A percentile compares a stretch with the other conserved stretches of the same genome.
Conservation (phyloP, 2,329 filamentous ascomycete species). For the Fonsecaea erecta region DNA sequence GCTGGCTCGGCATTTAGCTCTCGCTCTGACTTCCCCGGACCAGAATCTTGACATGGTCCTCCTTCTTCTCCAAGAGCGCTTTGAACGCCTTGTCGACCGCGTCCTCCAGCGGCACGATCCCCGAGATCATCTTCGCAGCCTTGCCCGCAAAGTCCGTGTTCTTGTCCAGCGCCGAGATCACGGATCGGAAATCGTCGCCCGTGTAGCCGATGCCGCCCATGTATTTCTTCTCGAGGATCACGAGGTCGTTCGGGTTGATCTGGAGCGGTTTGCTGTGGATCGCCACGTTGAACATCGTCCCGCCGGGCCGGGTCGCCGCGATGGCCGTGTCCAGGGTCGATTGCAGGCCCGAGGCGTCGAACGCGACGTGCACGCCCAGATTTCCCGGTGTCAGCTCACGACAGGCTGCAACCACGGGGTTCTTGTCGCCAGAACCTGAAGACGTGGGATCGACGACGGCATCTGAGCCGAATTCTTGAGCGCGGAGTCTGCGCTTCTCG, state of each 20-base stretch:
- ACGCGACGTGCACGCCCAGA: slow-evolving; percentile 54
- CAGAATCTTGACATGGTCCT: slow-evolving; percentile 12
- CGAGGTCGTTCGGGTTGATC: slow-evolving; percentile 10
- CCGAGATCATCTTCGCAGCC: slow-evolving; percentile 8
- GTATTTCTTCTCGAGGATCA: slow-evolving; percentile 10
- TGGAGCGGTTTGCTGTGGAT: slow-evolving; percentile 47
- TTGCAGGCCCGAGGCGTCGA: slow-evolving; percentile 59
- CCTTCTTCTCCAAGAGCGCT: slow-evolving; percentile 9
- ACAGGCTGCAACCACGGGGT: not conserved
- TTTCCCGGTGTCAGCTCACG: not conserved
- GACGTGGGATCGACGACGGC: slow-evolving; percentile 52
- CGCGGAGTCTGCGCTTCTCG: slow-evolving; percentile 51
- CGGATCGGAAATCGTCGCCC: slow-evolving; percentile 1
- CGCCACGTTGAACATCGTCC: slow-evolving; percentile 59
- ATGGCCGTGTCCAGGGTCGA: slow-evolving; percentile 54
- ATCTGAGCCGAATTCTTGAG: slow-evolving; percentile 56
- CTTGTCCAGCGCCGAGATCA: slow-evolving; percentile 8
- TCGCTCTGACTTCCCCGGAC: not conserved
- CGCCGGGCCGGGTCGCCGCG: slow-evolving; percentile 52
- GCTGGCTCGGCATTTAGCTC: not conserved
- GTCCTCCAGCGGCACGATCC: slow-evolving; percentile 9
- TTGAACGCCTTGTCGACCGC: slow-evolving; percentile 10
- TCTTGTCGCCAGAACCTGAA: not conserved
- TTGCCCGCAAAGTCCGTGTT: not conserved
- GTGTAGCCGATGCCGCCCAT: slow-evolving; percentile 7